Base-by-base conservation (phyloP, 129 eudicot genomes). In the Flaveria trinervia region DNA sequence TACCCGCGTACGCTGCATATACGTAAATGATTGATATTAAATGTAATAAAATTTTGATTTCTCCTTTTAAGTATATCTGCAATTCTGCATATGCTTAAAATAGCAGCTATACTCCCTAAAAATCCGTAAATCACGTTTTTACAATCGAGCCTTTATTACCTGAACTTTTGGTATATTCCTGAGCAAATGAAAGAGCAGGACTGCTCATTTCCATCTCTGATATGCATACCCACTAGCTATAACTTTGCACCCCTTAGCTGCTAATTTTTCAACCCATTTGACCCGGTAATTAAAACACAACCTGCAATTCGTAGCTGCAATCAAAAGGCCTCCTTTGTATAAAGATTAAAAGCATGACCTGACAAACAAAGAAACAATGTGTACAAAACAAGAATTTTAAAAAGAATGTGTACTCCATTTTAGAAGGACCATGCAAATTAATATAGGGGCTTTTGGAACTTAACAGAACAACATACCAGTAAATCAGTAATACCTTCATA, bases 391-490 rank as follows among this genome's bases (percentile, higher is more conserved):
- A 22, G 16, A 57, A 57, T 33, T 57, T 57, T 57, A 28, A 57
- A 20, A 22, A 20, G 33, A 9, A 57, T 57, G 65, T 23, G 15
- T 5, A 23, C 33, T 22, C 33, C 65, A 57, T 1, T 57, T 57
- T 22, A 52, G 17, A n/a, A n/a, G 23, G 20, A 52, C 60, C 60
- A 52, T 23, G 7, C 9, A 16, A n/a, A 52, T 52, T 50, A 5
- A 15, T 50, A 13, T 50, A 4, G n/a, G 56, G 56, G 22, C 0
- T 5, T 52, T 52, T 52, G 23, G 60, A 57, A 57, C 30, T 20
- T 57, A 56, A 57, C 65, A 57, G 22, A 54, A n/a, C 11, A 57
- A 57, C 30, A 57, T 57, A 57, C 23, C 65, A 22, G 30, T 57
- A 57, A 8, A 57, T 9, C 65, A 22, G 30, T 57, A 23, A 8